Base-by-base conservation (phyloP, 2,329 filamentous ascomycete genomes). In the Pseudogymnoascus sp. region DNA sequence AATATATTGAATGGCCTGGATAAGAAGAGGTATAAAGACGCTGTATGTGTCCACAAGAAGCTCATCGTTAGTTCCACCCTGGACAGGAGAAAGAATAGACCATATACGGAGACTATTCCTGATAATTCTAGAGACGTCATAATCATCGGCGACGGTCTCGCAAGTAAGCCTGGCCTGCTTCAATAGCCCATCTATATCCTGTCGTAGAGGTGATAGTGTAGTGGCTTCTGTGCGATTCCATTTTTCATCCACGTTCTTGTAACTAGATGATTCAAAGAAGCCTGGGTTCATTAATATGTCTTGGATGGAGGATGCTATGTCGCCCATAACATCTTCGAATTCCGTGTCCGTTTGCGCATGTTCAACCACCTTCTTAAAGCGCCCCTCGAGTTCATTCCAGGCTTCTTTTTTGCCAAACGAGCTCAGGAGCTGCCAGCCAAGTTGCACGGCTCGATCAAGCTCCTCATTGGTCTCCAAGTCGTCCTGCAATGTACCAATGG, bases 211-310 rank as follows among this genome's bases (percentile, higher is more conserved):
- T 1, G 88, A 88, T 42, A 88, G 85, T 0, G 80, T 80, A 8
- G 80, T 79, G 58, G 80, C 73, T 25, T 88, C 15, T 33, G 59
- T 45, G 48, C 29, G 48, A 21, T 12, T 55, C 48, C 48, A 55
- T 55, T 55, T 33, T 35, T 5, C 48, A 33, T 33, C 48, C 35
- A 29, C 15, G 13, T 21, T 33, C 29, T 35, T 55, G 48, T 33
- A 18, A 6, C 58, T 84, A 0, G 86, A 85, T 39, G 90, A 81
- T 55, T 92, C 88, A 69, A 95, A 90, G 74, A 96, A 97, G 3
- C 87, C 82, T 0, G 93, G 92, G 65, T 97, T 89, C 0, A 86
- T 94, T 42, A 97, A 77, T 72, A 97, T 86, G 65, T 88, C 87
- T 70, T 96, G 88, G 4, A 96, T 74, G 3, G 89, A 84, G 61